Evolutionary conservation across 768 basidiomycete genomes (phyloP), one percentile per base, ranked within the genome.

Genomic region (Hortiboletus flavorubellus): DNA sequence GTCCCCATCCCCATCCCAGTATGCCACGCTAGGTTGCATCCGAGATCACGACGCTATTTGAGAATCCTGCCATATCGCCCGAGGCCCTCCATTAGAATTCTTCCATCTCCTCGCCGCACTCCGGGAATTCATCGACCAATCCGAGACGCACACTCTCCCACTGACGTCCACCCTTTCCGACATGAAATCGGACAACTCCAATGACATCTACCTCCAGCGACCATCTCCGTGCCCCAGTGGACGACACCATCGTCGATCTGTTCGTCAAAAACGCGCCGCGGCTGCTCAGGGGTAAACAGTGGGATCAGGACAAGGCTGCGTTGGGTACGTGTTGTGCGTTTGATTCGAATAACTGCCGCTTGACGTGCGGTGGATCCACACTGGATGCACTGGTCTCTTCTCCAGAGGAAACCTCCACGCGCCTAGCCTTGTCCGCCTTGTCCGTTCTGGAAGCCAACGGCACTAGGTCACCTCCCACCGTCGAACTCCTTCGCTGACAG

Each of bases 91-190:
- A 82, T 84, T n/a, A n/a, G n/a, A n/a, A 4, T 95, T 97, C 75
- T 92, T 87, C 76, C 77, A 84, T 58, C 86, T 97, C 29, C 78
- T 95, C 11, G 75, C 80, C 23, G 86, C 95, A 0, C 80, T 98
- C 39, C 75, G 81, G 37, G 69, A 76, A 52, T 98, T 90, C 68
- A 71, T 74, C 29, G 75, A 78, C 18, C 78, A 80, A 33, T 73
- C 81, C 47, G 72, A 79, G 45, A 76, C 78, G 6, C 74, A 85
- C 49, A 81, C 83, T 0, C 80, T 97, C 4, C 97, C 96, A 0
- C 76, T 97, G n/a, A 86, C 87, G 4, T 82, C 89, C 44, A 82
- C 91, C 0, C 78, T 98, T 10, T 95, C 96, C 0, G 96, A 99
- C 73, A 98, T 99, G 92, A 95, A 95, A 67, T 86, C 94, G 16